These are phyloP conservation scores for Melanomma pulvis-pyrius DNA, from an alignment of 495 filamentous ascomycete species.

Conservation along the genomic window DNA sequence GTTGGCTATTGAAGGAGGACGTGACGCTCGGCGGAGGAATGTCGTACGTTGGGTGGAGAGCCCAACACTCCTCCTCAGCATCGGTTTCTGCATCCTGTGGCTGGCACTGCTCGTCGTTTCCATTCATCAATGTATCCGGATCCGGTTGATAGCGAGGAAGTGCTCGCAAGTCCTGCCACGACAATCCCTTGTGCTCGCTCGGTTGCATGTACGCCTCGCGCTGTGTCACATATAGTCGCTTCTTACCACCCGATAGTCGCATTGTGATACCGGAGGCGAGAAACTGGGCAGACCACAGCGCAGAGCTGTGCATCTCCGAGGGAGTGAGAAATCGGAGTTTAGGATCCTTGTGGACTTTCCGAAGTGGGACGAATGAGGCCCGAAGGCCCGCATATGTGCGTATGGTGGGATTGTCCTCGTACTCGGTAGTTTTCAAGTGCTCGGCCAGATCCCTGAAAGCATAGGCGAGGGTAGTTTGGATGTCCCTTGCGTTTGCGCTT, in stretches of 20 bases:
- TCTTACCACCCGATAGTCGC: constrained; percentile 56
- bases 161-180: constrained; percentile 62
- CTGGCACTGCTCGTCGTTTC: constrained; percentile 38
- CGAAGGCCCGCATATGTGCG: constrained; percentile 45
- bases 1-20: constrained; percentile 43
- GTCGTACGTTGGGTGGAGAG: constrained; percentile 58
- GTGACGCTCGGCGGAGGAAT: constrained; percentile 48
- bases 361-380: constrained; percentile 65
- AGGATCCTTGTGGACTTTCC: constrained; percentile 70
- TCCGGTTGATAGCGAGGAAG: constrained; percentile 55
- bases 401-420: constrained; percentile 17
- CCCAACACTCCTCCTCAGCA: constrained; percentile 60
- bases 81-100: constrained; percentile 58
- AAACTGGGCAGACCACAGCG: constrained; percentile 69
- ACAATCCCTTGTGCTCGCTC: constrained; percentile 51
- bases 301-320: constrained; percentile 67
- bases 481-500: constrained; percentile 61
- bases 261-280: constrained; percentile 65
- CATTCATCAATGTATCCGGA: constrained; percentile 44
- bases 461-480: constrained; percentile 59
- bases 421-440: constrained; percentile 14
- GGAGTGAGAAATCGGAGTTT: constrained; percentile 65
- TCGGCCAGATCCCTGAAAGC: constrained; percentile 60
- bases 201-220: constrained; percentile 65
- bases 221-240: constrained; percentile 67